phyloP scores from a whole-genome alignment of 2,329 filamentous ascomycete species.

The Ceratocystis lukuohia region DNA sequence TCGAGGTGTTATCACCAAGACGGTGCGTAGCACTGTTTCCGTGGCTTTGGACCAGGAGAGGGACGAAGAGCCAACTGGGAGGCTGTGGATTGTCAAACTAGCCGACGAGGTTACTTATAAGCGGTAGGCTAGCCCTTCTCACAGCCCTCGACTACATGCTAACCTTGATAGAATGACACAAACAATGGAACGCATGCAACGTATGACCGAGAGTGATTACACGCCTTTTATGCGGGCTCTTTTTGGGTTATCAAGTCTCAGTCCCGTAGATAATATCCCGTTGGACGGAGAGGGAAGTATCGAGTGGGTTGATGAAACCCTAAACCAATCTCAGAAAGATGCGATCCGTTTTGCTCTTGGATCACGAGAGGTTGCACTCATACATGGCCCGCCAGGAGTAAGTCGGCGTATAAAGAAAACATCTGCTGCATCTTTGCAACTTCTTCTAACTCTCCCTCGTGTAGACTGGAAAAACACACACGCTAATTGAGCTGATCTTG shows the following conservation, averaged over 20 bases:
- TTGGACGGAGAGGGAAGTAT: constrained; percentile 29
- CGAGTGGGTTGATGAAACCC: constrained; percentile 46
- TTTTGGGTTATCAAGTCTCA: constrained; percentile 45
- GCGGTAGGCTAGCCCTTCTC: constrained; percentile 29
- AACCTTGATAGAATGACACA: constrained; percentile 37
- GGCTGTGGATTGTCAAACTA: constrained; percentile 53
- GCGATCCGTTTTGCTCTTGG: constrained; percentile 71
- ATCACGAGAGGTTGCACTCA: constrained; percentile 68
- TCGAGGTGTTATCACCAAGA: constrained; percentile 56
- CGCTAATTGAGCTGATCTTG: constrained; percentile 86
- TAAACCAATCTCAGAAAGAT: constrained; percentile 55
- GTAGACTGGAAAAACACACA: constrained; percentile 89
- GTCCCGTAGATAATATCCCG: constrained; percentile 29
- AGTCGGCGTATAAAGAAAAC: constrained; percentile 22
- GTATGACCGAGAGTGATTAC: constrained; percentile 45
- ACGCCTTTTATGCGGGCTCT: constrained; percentile 47
- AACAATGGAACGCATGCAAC: constrained; percentile 46
- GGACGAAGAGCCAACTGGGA: constrained; percentile 31
- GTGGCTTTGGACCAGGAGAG: constrained; percentile 52
- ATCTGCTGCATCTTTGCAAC: too few relatives aligned
- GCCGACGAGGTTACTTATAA: constrained; percentile 55
- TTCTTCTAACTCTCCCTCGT: constrained; percentile 16
- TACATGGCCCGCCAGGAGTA: constrained; percentile 83
- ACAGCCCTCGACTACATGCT: constrained; percentile 22
- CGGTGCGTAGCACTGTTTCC: constrained; percentile 43